Evolutionary conservation across 1,284 basidiomycete genomes (phyloP), one percentile per base, ranked within the genome.

Genomic region (Malassezia furfur): DNA sequence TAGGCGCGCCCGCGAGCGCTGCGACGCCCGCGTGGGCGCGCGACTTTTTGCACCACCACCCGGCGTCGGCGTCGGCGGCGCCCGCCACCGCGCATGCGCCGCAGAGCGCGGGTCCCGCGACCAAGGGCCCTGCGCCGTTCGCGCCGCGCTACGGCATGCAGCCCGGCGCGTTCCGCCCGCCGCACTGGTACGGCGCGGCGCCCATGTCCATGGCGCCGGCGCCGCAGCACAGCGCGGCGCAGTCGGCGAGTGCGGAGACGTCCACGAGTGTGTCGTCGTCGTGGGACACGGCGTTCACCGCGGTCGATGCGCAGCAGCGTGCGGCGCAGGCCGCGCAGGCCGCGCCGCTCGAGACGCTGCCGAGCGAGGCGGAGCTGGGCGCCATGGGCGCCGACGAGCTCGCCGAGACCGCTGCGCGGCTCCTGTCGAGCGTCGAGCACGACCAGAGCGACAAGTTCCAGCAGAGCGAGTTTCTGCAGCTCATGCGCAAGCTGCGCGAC

Each of bases 401-500:
- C 36, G 75, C 77, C 1, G 61, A 65, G 37, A 76, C 76, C 2
- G 76, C 76, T 10, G 75, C 73, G 19, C 61, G 66, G 21, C 65
- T 78, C 1, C 67, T 78, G 45, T 60, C 69, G 5, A 70, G 74
- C 8, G 72, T 78, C 11, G 65, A 68, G 53, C 81, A 84, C 30
- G 79, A 82, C 30, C 62, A 67, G 61, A 91, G 88, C 69, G 82
- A 85, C 40, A 96, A 96, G 75, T 90, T 96, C 72, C 81, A 84
- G 72, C 82, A 91, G 48, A 91, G 88, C 75, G 80, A 83, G 61
- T 96, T 96, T 74, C 80, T 96, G 78, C 80, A 81, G 17, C 80
- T 96, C 28, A 91, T 96, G 85, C 82, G 82, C 50, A 84, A 87
- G 66, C 77, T 96, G 40, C 81, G 88, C 22, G 88, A 91, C 73